Percentiles rank a stretch among this genome's conserved stretches.
Evolutionary conservation across 1,284 basidiomycete species (phyloP).

Genomic region (Vanrija sp.): DNA sequence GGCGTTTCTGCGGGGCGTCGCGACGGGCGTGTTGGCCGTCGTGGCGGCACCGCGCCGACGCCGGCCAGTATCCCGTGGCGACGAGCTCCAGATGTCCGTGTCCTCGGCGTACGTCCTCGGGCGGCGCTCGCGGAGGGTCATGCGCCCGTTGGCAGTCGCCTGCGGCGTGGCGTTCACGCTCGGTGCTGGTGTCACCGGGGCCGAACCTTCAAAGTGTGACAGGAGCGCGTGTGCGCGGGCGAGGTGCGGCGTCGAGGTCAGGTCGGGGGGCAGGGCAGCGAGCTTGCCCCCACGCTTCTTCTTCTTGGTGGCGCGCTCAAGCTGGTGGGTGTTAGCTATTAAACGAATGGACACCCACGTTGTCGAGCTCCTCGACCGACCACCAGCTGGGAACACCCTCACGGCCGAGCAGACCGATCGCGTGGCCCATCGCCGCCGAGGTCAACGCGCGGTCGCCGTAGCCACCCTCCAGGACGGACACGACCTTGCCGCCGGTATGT

Average conservation of each 20-base stretch:
- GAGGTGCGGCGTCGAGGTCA: slow-evolving; percentile 58
- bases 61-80: background rate
- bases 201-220: slow-evolving; percentile 48
- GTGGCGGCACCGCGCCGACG: background rate
- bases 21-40: background rate
- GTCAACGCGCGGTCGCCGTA: slow-evolving; percentile 85
- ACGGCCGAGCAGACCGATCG: slow-evolving; percentile 62
- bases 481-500: slow-evolving; percentile 65
- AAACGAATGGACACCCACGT: slow-evolving; percentile 50
- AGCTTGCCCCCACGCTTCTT: slow-evolving; percentile 54
- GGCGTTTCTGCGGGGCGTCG: background rate
- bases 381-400: slow-evolving; percentile 61
- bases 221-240: slow-evolving; percentile 54
- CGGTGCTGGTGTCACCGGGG: slow-evolving; percentile 6
- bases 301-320: slow-evolving; percentile 59
- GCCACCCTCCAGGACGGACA: slow-evolving; percentile 90
- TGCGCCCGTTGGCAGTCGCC: slow-evolving; percentile 3
- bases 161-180: slow-evolving; percentile 14
- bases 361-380: slow-evolving; percentile 60
- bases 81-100: background rate
- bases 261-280: slow-evolving; percentile 52
- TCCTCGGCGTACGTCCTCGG: background rate
- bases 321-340: slow-evolving; percentile 48
- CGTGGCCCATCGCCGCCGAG: slow-evolving; percentile 74
- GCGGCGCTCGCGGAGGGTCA: slow-evolving; percentile 16